Conservation (phyloP, 352 stramenopile genomes). For the Globisporangium radiosum region DNA sequence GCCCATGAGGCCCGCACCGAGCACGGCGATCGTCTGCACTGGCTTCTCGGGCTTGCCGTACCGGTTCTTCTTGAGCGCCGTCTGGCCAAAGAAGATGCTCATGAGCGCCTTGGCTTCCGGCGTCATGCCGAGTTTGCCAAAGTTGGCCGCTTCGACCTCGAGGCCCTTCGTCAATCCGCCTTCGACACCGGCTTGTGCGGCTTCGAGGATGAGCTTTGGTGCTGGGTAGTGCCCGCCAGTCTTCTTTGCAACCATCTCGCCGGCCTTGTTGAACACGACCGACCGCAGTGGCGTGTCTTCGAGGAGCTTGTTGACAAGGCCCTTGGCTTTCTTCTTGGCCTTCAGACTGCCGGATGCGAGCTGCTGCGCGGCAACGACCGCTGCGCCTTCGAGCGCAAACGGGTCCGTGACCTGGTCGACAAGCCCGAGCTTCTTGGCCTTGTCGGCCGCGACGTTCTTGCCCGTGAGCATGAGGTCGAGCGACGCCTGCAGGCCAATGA, state of each 20-base stretch:
- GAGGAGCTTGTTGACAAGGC: slow-evolving; percentile 82
- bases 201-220: slow-evolving; percentile 92
- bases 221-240: slow-evolving; percentile 96
- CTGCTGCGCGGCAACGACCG: slow-evolving; percentile 85
- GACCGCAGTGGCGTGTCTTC: slow-evolving; percentile 93
- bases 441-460: slow-evolving; percentile 93
- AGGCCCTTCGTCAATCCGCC: slow-evolving; percentile 73
- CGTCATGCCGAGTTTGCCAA: slow-evolving; percentile 95
- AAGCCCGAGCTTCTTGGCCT: slow-evolving; percentile 96
- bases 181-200: slow-evolving; percentile 82
- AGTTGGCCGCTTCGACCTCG: slow-evolving; percentile 93
- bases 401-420: slow-evolving; percentile 93
- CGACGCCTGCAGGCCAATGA: slow-evolving; percentile 90
- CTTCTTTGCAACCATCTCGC: slow-evolving; percentile 96
- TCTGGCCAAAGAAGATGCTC: slow-evolving; percentile 98
- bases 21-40: slow-evolving; percentile 92
- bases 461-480: slow-evolving; percentile 98
- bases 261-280: slow-evolving; percentile 93
- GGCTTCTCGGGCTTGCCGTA: slow-evolving; percentile 86
- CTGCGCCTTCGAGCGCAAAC: slow-evolving; percentile 87
- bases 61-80: slow-evolving; percentile 96
- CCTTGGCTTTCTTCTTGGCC: slow-evolving; percentile 87
- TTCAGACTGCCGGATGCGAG: slow-evolving; percentile 91
- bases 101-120: slow-evolving; percentile 93
- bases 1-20: slow-evolving; percentile 98